These are phyloP conservation scores for Kazachstania martiniae DNA, from an alignment of 805 yeast genomes.

Conservation along the genomic window DNA sequence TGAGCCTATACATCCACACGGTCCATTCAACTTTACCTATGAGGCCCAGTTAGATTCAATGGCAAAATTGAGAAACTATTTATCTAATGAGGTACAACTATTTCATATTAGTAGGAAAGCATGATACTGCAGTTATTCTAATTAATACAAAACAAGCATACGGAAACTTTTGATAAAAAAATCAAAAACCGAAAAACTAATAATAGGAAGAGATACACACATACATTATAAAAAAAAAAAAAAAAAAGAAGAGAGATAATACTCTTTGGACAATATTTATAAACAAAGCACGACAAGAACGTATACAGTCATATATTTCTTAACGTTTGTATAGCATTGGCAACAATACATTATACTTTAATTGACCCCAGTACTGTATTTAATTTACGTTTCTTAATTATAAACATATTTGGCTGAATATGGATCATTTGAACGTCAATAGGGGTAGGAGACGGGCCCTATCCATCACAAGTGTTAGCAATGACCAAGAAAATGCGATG, in stretches of 20 bases:
- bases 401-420: too few relatives aligned
- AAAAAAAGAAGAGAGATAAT: too few relatives aligned
- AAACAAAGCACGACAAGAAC: too few relatives aligned
- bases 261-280: too few relatives aligned
- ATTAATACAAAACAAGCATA: too few relatives aligned
- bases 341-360: neutral
- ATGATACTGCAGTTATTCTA: too few relatives aligned
- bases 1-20: constrained; percentile 41
- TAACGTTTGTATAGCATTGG: neutral
- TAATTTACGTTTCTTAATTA: too few relatives aligned
- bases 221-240: too few relatives aligned
- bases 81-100: constrained; percentile 43
- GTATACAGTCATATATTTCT: too few relatives aligned
- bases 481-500: constrained; percentile 23
- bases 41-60: constrained; percentile 36
- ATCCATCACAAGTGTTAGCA: constrained; percentile 21
- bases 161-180: too few relatives aligned
- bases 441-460: constrained; percentile 22
- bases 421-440: constrained; percentile 13
- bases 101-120: constrained; percentile 33
- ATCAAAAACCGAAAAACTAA: too few relatives aligned
- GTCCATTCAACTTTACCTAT: constrained; percentile 55
- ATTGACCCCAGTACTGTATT: neutral
- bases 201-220: too few relatives aligned
- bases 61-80: constrained; percentile 36